Conservation (phyloP, 2,329 filamentous ascomycete genomes). For the Fusarium penzigii region DNA sequence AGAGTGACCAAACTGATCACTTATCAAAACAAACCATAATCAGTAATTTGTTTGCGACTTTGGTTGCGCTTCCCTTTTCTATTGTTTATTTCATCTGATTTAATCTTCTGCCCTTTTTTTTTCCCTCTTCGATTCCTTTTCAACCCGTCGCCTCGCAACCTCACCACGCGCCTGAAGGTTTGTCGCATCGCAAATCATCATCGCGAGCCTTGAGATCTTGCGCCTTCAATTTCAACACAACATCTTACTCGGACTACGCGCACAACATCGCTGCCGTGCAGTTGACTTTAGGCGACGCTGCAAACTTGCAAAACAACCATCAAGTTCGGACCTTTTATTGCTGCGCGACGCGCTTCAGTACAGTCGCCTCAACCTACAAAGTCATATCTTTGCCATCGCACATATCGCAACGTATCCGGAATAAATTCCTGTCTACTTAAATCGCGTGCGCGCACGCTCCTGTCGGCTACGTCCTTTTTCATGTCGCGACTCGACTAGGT, state of each 20-base stretch:
- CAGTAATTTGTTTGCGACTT: background rate
- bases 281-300: background rate
- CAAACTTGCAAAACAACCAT: background rate
- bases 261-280: background rate
- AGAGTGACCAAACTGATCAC: background rate
- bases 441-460: slow-evolving; percentile 11
- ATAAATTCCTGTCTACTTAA: slow-evolving; percentile 2
- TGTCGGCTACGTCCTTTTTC: slow-evolving; percentile 26
- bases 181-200: background rate
- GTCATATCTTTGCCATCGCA: slow-evolving; percentile 7
- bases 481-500: slow-evolving; percentile 40
- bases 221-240: background rate
- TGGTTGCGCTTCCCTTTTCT: background rate
- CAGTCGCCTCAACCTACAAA: slow-evolving; percentile 15
- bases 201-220: background rate
- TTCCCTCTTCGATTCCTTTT: background rate
- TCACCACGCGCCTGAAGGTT: background rate
- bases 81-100: background rate
- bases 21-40: background rate
- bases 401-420: slow-evolving; percentile 12
- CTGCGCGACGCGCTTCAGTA: slow-evolving; percentile 26
- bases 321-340: slow-evolving; percentile 4
- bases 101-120: background rate
- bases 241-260: background rate
- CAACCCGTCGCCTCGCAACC: background rate